Evolutionary conservation across 345 rosid species (phyloP).

Genomic region (Aethionema arabicum): DNA sequence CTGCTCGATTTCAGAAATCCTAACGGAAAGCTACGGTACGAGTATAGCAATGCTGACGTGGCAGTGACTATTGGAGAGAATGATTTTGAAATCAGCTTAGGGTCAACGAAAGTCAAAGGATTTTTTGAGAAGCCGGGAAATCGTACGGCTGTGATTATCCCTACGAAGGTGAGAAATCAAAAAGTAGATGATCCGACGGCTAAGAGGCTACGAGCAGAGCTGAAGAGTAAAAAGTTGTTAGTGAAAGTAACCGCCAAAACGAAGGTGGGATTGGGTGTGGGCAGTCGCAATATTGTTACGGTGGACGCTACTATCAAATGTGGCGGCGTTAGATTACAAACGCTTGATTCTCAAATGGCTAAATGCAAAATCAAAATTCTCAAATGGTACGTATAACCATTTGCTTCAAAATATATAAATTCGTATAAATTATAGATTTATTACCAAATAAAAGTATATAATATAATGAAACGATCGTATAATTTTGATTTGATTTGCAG

Average conservation of each 20-base stretch:
- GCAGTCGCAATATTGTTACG: constrained; percentile 47
- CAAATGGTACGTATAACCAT: constrained; percentile 50
- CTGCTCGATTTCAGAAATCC: constrained; percentile 64
- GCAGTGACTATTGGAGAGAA: constrained; percentile 37
- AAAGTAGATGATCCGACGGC: constrained; percentile 47
- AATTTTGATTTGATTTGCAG: constrained; percentile 22
- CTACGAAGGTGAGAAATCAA: constrained; percentile 43
- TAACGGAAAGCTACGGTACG: constrained; percentile 47
- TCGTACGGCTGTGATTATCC: constrained; percentile 53
- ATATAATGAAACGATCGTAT: background rate
- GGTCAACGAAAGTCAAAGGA: constrained; percentile 42
- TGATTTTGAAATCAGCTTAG: constrained; percentile 42
- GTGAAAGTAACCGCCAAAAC: constrained; percentile 55
- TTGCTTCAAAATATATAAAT: background rate
- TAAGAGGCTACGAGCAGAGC: constrained; percentile 36
- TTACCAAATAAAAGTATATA: too few relatives aligned
- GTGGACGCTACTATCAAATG: constrained; percentile 50
- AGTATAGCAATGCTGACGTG: constrained; percentile 47
- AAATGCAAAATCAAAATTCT: constrained; percentile 55
- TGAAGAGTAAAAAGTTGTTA: constrained; percentile 40
- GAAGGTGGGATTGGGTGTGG: constrained; percentile 46
- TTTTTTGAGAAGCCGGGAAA: constrained; percentile 47
- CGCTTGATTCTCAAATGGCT: constrained; percentile 53
- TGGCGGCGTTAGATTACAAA: constrained; percentile 46
- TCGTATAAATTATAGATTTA: too few relatives aligned